Evolutionary conservation across 140 eudicot species (phyloP), one percentile per base, ranked within the genome.

Genomic region (Cichorium intybus): DNA sequence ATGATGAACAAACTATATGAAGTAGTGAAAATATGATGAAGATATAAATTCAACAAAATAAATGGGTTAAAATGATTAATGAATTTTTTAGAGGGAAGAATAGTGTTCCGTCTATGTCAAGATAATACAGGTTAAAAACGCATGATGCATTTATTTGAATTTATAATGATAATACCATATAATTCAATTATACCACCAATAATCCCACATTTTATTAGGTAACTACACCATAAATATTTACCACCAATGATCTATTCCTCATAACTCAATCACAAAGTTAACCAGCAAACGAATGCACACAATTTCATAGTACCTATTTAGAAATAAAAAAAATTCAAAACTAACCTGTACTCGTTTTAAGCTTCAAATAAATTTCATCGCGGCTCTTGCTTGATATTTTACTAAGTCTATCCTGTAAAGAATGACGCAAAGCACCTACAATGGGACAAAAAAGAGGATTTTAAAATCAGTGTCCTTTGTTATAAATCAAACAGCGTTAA

Each of bases 271-370:
- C 56, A 37, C 18, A 3, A 51, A 27, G 47, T 10, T 54, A 9
- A 60, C 41, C 48, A 16, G 60, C 37, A 63, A 45, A 56, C 33
- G 65, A 12, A 64, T 31, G 26, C 61, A 58, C 6, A 64, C 56
- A 27, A 62, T 22, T 14, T 45, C 8, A 55, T 4, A 22, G 39
- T 54, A 60, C 58, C 23, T 2, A 24, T 24, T 26, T 24, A 59
- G 39, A 53, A 20, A 48, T 0, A 49, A 9, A 27, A 61, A 48
- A 60, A 2, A 54, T 62, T 48, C 16, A 50, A 33, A 6, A 80
- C 95, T 33, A 59, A 88, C 99, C 99, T 79, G 97, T 88, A 75
- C 97, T 93, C 6, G 99, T 93, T 10, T 93, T 92, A 50, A 93
- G 97, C 80, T 88, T 88, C 84, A 93, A 69, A 75, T 78, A 79